Evolutionary conservation across 2,329 filamentous ascomycete species (phyloP), one percentile per base, ranked within the genome.

Genomic region (Paracoccidioides brasiliensis): DNA sequence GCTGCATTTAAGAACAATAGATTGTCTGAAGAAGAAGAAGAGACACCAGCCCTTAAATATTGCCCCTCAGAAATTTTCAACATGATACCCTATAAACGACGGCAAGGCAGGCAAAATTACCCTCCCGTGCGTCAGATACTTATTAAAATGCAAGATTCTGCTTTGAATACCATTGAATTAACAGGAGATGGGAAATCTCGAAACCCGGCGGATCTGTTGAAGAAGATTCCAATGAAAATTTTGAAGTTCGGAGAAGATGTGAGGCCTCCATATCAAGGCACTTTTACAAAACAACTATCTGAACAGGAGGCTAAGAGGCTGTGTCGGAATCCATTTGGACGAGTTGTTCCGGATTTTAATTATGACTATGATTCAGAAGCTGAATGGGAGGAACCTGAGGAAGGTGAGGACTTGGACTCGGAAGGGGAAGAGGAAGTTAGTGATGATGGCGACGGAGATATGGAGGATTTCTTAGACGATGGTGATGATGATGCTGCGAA

Each of bases 401-500:
- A 90, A 79, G 85, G 86, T 56, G 84, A 86, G 62, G 82, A 87
- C 53, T 69, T 85, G 2, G 73, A 79, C 51, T 81, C 80, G 3
- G 83, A 85, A 57, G 81, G 80, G 35, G 82, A 85, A 55, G 82
- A 85, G 5, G 74, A 78, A 8, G 76, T 77, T 54, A 80, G 77
- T 55, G 77, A 80, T 4, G 81, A 81, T 9, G 85, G 82, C n/a
- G 86, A 88, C 14, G 86, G 88, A 59, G 90, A 94, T 57, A 86
- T 95, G 83, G 88, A 89, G 3, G 90, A 83, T 15, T 96, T 96
- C 65, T 76, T 96, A 1, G 90, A 95, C 62, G 88, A 94, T 63
- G 88, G 88, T 5, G 88, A 94, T 54, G 88, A 93, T 69, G 64
- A 69, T 6, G 64, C 79, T 73, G 57, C 72, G 70, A 66, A 75